A percentile compares a stretch with the other conserved stretches of the same genome.
Evolutionary conservation across 1,284 basidiomycete genomes (phyloP).

Genomic region (Trichosporon sp.): DNA sequence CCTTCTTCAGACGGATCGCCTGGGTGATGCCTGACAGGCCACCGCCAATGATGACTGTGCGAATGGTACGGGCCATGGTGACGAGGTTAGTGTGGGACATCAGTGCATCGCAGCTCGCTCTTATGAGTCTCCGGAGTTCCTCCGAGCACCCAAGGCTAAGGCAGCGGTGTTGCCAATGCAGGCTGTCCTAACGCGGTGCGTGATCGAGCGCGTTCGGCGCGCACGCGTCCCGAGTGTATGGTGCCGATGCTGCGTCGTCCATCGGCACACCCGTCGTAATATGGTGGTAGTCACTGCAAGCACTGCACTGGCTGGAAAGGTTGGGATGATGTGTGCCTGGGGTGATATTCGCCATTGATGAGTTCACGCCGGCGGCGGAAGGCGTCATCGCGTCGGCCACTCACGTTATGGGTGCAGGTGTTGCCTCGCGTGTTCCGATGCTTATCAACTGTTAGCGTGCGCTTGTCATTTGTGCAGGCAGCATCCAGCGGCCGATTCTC

Average conservation of each 20-base stretch:
- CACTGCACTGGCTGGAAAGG: not conserved
- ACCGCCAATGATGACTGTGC: slow-evolving; percentile 31
- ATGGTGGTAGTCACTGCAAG: not conserved
- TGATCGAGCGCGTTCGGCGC: not conserved
- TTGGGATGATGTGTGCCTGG: not conserved
- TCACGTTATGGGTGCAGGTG: not conserved
- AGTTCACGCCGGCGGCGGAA: slow-evolving; percentile 7
- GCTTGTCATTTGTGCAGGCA: not conserved
- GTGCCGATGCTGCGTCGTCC: not conserved
- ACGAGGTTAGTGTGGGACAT: not conserved
- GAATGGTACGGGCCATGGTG: slow-evolving; percentile 18
- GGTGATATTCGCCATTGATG: slow-evolving; percentile 17
- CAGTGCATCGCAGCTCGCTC: not conserved
- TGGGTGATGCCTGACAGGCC: slow-evolving; percentile 41
- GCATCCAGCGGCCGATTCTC: not conserved
- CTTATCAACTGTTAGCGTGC: not conserved
- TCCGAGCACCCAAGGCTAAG: not conserved
- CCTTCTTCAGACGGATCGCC: slow-evolving; percentile 35
- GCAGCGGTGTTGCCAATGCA: slow-evolving; percentile 2
- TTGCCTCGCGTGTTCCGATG: not conserved
- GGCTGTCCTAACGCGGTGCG: not conserved
- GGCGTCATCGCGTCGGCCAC: slow-evolving; percentile 7
- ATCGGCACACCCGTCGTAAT: not conserved
- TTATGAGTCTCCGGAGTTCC: not conserved
- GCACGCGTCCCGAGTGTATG: not conserved